Percentiles rank a stretch among this genome's conserved stretches.
phyloP scores from a whole-genome alignment of 2,329 filamentous ascomycete species.

The Fusarium redolens region DNA sequence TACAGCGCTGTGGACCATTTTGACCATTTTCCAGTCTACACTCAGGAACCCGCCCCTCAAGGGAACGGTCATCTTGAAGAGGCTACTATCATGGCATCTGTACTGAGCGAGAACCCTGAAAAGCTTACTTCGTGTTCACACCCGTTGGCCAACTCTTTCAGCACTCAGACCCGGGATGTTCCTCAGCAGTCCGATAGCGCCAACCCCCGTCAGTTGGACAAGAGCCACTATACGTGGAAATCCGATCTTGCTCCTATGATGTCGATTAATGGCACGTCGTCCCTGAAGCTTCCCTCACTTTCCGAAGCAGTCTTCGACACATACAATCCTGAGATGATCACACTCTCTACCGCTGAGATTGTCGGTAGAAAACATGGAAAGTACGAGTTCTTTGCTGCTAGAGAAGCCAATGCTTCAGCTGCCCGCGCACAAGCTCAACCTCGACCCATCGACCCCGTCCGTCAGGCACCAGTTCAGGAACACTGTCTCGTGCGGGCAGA shows the following conservation, averaged over 20 bases:
- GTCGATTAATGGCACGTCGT: neutral
- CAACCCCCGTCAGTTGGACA: neutral
- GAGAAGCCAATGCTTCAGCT: conserved; percentile 48
- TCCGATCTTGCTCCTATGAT: conserved; percentile 16
- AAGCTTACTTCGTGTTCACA: neutral
- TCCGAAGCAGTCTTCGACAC: conserved; percentile 19
- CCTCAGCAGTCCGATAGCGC: neutral
- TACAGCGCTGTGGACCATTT: neutral
- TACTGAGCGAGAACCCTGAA: neutral
- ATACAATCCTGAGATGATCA: neutral
- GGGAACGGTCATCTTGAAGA: neutral
- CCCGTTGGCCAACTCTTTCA: neutral
- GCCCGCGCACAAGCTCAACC: neutral
- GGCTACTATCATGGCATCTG: neutral
- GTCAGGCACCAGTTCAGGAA: neutral
- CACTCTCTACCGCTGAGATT: conserved; percentile 37
- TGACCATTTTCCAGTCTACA: conserved; percentile 25
- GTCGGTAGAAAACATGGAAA: conserved; percentile 54
- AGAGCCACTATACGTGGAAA: conserved; percentile 2
- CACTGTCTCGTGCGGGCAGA: neutral
- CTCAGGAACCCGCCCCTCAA: neutral
- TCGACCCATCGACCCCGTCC: neutral
- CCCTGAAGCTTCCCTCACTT: conserved; percentile 35
- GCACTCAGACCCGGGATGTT: neutral
- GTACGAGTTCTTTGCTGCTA: conserved; percentile 53